Evolutionary conservation across 2,329 filamentous ascomycete genomes (phyloP).

Genomic region (Nothophaeocryptopus gaeumannii): DNA sequence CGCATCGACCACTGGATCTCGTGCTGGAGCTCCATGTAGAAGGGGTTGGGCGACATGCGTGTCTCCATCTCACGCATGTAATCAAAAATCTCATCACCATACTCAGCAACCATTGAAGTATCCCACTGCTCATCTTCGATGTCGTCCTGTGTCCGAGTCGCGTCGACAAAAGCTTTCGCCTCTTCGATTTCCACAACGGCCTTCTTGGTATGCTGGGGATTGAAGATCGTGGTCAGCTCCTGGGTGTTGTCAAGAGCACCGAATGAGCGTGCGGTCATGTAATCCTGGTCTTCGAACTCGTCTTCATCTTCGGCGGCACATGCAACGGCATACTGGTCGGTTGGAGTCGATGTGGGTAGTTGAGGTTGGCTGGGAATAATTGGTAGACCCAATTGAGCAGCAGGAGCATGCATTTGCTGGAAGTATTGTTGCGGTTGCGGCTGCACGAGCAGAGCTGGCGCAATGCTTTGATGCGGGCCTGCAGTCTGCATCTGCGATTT

Average conservation of each 20-base stretch:
- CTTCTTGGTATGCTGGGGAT: conserved; percentile 61
- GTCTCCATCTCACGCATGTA: conserved; percentile 90
- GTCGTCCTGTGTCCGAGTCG: conserved; percentile 66
- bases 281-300: conserved; percentile 67
- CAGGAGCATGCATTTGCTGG: neutral
- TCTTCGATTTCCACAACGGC: conserved; percentile 69
- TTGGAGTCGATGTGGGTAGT: conserved; percentile 10
- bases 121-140: conserved; percentile 88
- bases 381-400: too few species aligned
- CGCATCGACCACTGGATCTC: conserved; percentile 99
- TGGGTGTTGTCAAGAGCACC: conserved; percentile 71
- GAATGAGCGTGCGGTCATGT: conserved; percentile 74
- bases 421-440: conserved; percentile 7
- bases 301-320: conserved; percentile 62
- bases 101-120: conserved; percentile 96
- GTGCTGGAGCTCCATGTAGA: conserved; percentile 95
- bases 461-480: neutral
- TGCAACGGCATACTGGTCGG: conserved; percentile 20
- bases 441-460: conserved; percentile 2
- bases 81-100: conserved; percentile 89
- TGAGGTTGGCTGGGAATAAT: neutral
- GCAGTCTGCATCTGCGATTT: conserved; percentile 1
- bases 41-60: conserved; percentile 78
- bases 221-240: conserved; percentile 63
- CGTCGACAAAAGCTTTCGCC: conserved; percentile 65